Evolutionary conservation across 495 filamentous ascomycete genomes (phyloP).

Genomic region (Neurospora sp.): DNA sequence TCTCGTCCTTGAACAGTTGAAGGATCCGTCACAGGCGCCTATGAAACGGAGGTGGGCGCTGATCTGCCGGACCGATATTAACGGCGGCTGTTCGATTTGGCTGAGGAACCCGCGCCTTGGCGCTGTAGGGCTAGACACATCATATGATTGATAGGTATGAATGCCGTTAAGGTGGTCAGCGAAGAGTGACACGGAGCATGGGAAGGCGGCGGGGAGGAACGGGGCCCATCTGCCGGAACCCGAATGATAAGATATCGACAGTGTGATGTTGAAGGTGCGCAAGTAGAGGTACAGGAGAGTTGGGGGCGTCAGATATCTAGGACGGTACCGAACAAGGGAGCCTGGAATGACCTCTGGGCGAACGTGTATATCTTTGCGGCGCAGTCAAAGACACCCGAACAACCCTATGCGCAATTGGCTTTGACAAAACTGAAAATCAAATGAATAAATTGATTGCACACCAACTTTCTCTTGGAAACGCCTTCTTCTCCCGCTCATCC

Average conservation of each 20-base stretch:
- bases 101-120: background rate
- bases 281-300: background rate
- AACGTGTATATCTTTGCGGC: background rate
- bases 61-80: background rate
- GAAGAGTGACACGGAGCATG: background rate
- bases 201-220: background rate
- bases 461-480: background rate
- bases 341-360: background rate
- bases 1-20: background rate
- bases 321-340: background rate
- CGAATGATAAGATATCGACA: background rate
- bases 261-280: background rate
- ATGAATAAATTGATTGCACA: background rate
- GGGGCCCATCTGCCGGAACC: background rate
- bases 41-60: background rate
- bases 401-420: background rate
- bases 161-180: background rate
- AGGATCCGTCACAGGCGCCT: background rate
- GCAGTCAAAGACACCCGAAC: background rate
- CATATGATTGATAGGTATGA: background rate
- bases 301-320: background rate
- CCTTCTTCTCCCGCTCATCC: background rate
- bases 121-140: background rate
- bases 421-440: background rate
- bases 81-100: background rate